A percentile compares a stretch with the other conserved stretches of the same genome.
Conservation (phyloP, 2,329 filamentous ascomycete genomes). For the Magnaporthiopsis rhizophila region DNA sequence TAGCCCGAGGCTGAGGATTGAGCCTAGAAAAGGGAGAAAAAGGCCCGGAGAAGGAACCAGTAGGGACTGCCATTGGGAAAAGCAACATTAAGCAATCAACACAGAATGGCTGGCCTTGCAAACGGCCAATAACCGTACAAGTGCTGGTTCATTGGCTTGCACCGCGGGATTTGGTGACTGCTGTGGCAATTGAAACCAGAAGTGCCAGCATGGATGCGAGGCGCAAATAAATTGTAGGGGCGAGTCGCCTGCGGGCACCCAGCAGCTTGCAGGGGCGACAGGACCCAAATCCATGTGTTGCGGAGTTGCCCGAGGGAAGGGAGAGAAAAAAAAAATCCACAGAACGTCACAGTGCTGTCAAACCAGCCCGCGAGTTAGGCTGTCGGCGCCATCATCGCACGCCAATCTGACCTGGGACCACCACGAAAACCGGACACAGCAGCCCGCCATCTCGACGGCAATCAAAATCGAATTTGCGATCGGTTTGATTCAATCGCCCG, state of each 20-base stretch:
- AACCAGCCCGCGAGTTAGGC: background rate
- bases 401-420: background rate
- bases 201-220: background rate
- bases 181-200: too few relatives aligned
- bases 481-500: conserved; percentile 5
- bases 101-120: background rate
- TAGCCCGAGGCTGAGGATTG: too few relatives aligned
- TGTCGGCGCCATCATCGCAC: background rate
- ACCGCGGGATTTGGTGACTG: too few relatives aligned
- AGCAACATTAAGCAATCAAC: background rate
- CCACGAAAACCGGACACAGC: background rate
- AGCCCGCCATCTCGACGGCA: background rate
- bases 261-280: background rate
- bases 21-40: background rate
- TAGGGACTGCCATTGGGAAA: background rate
- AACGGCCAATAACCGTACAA: background rate
- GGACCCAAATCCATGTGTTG: background rate
- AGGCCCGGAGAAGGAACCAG: background rate
- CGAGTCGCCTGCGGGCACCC: background rate
- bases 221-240: background rate
- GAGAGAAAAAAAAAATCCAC: background rate
- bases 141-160: too few relatives aligned
- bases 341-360: background rate
- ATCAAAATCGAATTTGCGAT: background rate
- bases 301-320: background rate